A percentile compares a stretch with the other conserved stretches of the same genome.
Conservation (phyloP, 305 asterid genomes). For the Caryopteris hybrid region DNA sequence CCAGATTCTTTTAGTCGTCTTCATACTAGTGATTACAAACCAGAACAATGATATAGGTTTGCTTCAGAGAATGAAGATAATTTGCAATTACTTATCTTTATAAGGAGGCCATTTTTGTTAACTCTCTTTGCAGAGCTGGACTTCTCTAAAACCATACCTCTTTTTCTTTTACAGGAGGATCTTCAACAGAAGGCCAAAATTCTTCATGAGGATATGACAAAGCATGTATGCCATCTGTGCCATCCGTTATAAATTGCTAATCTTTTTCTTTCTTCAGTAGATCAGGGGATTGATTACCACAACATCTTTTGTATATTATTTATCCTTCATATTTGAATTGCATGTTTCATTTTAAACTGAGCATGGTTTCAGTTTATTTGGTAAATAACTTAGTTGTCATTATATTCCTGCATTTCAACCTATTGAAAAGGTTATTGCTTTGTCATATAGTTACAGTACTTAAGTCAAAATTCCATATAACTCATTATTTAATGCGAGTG, state of each 20-base stretch:
- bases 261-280: neutral
- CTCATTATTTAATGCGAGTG: slow-evolving; percentile 6
- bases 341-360: neutral
- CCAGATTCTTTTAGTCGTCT: too few species aligned
- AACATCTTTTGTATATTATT: too few species aligned
- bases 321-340: neutral
- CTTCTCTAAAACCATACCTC: slow-evolving; percentile 4
- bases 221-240: slow-evolving; percentile 34
- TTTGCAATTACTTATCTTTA: neutral
- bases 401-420: neutral
- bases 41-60: neutral
- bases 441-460: neutral
- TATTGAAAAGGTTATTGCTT: neutral
- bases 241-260: neutral
- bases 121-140: slow-evolving; percentile 1
- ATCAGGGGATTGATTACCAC: too few species aligned
- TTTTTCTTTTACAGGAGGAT: slow-evolving; percentile 37
- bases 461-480: neutral
- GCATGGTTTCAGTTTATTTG: neutral
- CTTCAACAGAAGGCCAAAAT: slow-evolving; percentile 40
- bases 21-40: too few species aligned
- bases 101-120: neutral
- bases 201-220: slow-evolving; percentile 47
- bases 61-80: neutral
- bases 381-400: neutral